Base-by-base conservation (phyloP, 345 rosid species). In the Arabidopsis suecica region DNA sequence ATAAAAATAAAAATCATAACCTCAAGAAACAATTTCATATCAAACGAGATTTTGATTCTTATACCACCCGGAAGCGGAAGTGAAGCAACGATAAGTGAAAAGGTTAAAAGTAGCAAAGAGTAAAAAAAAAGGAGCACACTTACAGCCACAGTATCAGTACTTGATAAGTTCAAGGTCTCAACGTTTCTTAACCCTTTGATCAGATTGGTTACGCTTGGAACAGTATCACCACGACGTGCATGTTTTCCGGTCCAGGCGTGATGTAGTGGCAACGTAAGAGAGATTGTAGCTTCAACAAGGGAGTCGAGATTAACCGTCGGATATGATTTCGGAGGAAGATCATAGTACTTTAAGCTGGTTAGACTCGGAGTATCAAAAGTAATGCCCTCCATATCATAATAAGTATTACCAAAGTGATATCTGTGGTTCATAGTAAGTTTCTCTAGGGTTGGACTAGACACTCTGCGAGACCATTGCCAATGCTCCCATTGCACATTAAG, bases 141-240 rank as follows among this genome's bases (percentile, higher is more conserved):
- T 60, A 64, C 71, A 9, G 8, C 6, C 11, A 7, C 5, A 5
- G 67, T 71, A 0, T 3, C 18, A 20, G 7, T 20, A 60, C 9
- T 9, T 13, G 34, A 48, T 41, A 71, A 61, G 68, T 36, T 7
- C n/a, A 59, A 14, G 38, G 7, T 10, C n/a, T 59, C 58, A 48
- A 71, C 67, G 48, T 60, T 60, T 34, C 49, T 64, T 47, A 45
- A 64, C 55, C 55, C 53, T 2, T 65, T 48, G 4, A 65, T 10
- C 30, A 61, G 50, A 13, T 13, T 61, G 2, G 13, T 61, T 33
- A 33, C 40, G 36, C 36, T 54, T 28, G 23, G 16, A 8, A 7
- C 2, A 47, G 7, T 16, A 54, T 13, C 36, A 54, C 2, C 36
- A 54, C 12, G 1, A 33, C 7, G 7, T n/a, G 62, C 23, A 57